A percentile compares a stretch with the other conserved stretches of the same genome.
Conservation (phyloP, 2,329 filamentous ascomycete genomes). For the Falciphora oryzae region DNA sequence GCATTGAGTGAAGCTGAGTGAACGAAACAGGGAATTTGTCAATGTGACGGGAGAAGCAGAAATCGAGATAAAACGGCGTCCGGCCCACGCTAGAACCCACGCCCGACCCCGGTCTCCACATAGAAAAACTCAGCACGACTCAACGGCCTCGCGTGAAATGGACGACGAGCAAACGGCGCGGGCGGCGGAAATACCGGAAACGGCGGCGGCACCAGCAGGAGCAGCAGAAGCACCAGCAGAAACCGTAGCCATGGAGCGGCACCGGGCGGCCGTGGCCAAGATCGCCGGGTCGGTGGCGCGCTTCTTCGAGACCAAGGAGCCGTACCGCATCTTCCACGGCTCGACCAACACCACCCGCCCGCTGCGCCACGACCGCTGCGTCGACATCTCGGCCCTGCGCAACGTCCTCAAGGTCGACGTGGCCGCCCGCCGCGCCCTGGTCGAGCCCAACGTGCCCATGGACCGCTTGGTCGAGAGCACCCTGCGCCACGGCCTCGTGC, state of each 20-base stretch:
- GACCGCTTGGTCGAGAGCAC: constrained; percentile 62
- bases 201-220: background rate
- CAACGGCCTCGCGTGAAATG: background rate
- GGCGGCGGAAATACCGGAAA: background rate
- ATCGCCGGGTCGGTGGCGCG: constrained; percentile 42
- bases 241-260: constrained; percentile 38
- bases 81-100: background rate
- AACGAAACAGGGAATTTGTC: no score
- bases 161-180: background rate
- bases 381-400: constrained; percentile 61
- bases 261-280: constrained; percentile 40
- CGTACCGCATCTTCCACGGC: constrained; percentile 73
- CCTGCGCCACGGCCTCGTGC: constrained; percentile 58
- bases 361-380: constrained; percentile 35
- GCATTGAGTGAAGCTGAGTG: background rate
- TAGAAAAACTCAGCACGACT: background rate
- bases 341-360: constrained; percentile 69
- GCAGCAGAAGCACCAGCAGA: background rate
- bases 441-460: constrained; percentile 74
- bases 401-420: constrained; percentile 60
- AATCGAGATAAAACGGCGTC: background rate
- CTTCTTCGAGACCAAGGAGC: constrained; percentile 42
- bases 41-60: background rate
- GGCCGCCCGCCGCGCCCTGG: constrained; percentile 51
- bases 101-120: background rate